Percentiles rank a stretch among this genome's conserved stretches.
phyloP scores from a whole-genome alignment of 768 basidiomycete genomes.

The Tephrocybe sp. region DNA sequence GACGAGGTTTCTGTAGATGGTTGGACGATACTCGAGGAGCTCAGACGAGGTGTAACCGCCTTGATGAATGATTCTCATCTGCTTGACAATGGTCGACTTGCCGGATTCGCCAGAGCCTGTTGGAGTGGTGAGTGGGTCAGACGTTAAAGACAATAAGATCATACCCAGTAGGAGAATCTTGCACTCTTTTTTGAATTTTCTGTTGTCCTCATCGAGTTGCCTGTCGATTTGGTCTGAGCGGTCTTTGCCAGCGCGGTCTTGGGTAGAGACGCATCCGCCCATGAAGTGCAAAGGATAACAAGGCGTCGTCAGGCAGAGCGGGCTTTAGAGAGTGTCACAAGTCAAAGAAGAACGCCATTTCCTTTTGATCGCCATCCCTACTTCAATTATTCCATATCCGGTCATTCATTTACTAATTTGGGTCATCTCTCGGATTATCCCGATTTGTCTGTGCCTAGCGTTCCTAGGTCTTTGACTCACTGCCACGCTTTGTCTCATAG shows the following conservation, averaged over 20 bases:
- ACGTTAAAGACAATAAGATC: slow-evolving; percentile 23
- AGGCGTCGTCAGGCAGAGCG: too few relatives aligned
- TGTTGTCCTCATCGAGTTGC: slow-evolving; percentile 82
- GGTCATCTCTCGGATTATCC: too few relatives aligned
- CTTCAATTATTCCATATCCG: too few relatives aligned
- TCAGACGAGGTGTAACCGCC: slow-evolving; percentile 74
- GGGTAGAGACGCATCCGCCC: slow-evolving; percentile 68
- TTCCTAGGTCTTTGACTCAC: too few relatives aligned
- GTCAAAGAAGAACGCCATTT: too few relatives aligned
- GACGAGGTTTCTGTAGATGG: slow-evolving; percentile 74
- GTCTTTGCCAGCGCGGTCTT: slow-evolving; percentile 56
- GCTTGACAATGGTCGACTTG: slow-evolving; percentile 93
- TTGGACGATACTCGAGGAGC: slow-evolving; percentile 62
- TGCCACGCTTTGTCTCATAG: too few relatives aligned
- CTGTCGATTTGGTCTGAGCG: slow-evolving; percentile 77
- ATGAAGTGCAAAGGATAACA: too few relatives aligned
- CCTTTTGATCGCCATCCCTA: too few relatives aligned
- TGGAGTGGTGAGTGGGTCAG: slow-evolving; percentile 25
- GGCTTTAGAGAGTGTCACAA: too few relatives aligned
- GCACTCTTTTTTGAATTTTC: slow-evolving; percentile 82
- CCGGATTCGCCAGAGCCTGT: slow-evolving; percentile 95
- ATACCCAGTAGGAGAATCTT: slow-evolving; percentile 88
- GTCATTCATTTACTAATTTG: too few relatives aligned
- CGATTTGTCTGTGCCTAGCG: too few relatives aligned
- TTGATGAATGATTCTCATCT: slow-evolving; percentile 93